Conservation (phyloP, 2,329 filamentous ascomycete genomes). For the Karstenula rhodostoma region DNA sequence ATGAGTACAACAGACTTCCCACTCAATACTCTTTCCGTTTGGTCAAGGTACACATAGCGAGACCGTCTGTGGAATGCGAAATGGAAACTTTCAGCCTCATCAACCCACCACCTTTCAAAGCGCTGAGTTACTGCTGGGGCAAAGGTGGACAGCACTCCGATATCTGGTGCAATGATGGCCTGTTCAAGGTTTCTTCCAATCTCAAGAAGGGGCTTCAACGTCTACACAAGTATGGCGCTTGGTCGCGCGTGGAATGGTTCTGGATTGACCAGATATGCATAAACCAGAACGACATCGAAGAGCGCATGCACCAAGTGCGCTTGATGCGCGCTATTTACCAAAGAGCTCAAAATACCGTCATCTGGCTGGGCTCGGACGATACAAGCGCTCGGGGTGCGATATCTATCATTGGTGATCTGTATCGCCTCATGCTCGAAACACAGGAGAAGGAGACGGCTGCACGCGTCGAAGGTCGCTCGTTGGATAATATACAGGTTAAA, state of each 20-base stretch:
- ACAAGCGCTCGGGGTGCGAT: slow-evolving; percentile 7
- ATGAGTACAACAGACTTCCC: slow-evolving; percentile 12
- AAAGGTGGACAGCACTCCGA: slow-evolving; percentile 13
- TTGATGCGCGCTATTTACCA: slow-evolving; percentile 30
- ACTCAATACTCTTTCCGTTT: slow-evolving; percentile 14
- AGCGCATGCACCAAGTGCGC: slow-evolving; percentile 29
- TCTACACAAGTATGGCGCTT: slow-evolving; percentile 7
- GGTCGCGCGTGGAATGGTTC: slow-evolving; percentile 11
- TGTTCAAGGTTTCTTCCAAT: slow-evolving; percentile 15
- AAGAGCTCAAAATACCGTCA: slow-evolving; percentile 20
- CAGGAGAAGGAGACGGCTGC: not conserved
- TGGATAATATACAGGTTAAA: not conserved
- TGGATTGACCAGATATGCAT: slow-evolving; percentile 35
- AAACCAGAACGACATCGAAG: slow-evolving; percentile 25
- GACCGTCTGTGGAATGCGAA: slow-evolving; percentile 11
- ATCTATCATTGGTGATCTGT: slow-evolving; percentile 11
- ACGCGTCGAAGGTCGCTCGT: not conserved
- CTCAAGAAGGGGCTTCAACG: slow-evolving; percentile 14
- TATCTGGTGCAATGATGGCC: slow-evolving; percentile 12
- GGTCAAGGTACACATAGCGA: slow-evolving; percentile 9
- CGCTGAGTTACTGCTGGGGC: slow-evolving; percentile 16
- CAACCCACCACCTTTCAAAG: slow-evolving; percentile 14
- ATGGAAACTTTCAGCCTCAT: slow-evolving; percentile 11
- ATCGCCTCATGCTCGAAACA: not conserved
- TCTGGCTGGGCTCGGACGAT: slow-evolving; percentile 18